Evolutionary conservation across 176 grass and related monocot genomes (phyloP).

Genomic region (Aegilops sharonensis): DNA sequence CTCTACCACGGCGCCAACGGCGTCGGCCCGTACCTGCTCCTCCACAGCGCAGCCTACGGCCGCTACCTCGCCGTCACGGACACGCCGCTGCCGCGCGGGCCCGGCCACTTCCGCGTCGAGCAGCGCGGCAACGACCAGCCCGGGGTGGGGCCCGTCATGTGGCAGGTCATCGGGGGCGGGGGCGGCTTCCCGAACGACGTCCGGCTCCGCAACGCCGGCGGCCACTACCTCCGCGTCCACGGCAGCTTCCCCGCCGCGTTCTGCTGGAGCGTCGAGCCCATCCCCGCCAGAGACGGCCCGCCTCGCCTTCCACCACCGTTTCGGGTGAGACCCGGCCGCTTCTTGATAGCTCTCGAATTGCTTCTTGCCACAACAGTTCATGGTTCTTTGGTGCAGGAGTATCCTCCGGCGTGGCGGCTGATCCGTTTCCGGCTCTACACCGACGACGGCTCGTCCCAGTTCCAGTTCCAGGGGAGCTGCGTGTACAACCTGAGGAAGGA

Average conservation of each 20-base stretch:
- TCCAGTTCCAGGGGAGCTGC: background rate
- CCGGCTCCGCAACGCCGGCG: background rate
- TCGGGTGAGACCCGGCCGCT: background rate
- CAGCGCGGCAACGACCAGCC: background rate
- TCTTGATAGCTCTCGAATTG: background rate
- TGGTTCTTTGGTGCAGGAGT: too few species aligned
- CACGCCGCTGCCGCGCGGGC: background rate
- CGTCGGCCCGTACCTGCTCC: background rate
- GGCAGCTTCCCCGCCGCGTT: background rate
- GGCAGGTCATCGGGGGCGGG: background rate
- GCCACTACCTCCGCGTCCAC: conserved; percentile 11
- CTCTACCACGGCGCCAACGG: background rate
- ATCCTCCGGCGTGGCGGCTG: background rate
- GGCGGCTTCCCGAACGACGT: background rate
- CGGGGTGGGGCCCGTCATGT: background rate
- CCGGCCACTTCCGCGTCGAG: background rate
- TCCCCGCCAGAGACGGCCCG: background rate
- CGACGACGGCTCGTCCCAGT: background rate
- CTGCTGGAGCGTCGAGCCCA: background rate
- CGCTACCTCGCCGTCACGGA: background rate
- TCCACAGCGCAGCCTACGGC: conserved; percentile 9
- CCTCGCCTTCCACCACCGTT: background rate
- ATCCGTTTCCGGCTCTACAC: background rate
- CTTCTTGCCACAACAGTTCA: too few species aligned
- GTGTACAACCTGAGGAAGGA: background rate